These are phyloP conservation scores for Thalia dealbata DNA, from an alignment of 176 grass and related monocot species.

Conservation along the genomic window DNA sequence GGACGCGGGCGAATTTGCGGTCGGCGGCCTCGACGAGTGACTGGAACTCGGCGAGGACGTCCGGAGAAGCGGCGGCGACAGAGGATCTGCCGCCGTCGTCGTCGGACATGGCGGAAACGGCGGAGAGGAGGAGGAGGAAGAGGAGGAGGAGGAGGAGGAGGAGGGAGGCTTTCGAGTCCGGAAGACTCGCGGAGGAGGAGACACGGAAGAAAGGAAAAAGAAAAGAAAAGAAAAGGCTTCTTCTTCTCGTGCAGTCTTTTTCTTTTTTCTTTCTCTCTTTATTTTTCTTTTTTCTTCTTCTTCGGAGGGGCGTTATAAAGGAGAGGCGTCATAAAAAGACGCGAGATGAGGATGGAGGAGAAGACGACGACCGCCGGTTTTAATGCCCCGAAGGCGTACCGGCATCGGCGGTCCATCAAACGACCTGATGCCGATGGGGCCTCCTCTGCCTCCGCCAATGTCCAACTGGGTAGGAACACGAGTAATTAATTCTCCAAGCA, in stretches of 20 bases:
- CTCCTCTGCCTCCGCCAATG: not conserved
- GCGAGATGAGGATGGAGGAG: not conserved
- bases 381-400: not conserved
- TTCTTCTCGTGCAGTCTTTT: constrained; percentile 1
- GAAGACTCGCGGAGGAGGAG: too few species aligned
- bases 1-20: constrained; percentile 87
- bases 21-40: constrained; percentile 57
- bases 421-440: not conserved
- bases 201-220: too few species aligned
- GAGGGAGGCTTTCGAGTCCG: not conserved
- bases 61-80: constrained; percentile 30
- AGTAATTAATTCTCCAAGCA: not conserved
- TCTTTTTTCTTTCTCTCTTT: too few species aligned
- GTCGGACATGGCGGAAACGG: constrained; percentile 27
- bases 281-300: not conserved
- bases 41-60: constrained; percentile 46
- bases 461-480: not conserved
- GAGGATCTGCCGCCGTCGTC: constrained; percentile 24
- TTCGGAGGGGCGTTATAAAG: too few species aligned
- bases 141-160: not conserved
- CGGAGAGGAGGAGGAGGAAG: not conserved
- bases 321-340: constrained; percentile 5
- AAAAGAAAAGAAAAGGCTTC: too few species aligned
- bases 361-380: not conserved
- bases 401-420: too few species aligned